Base-by-base conservation (phyloP, 2,329 filamentous ascomycete species). In the Tricladium varicosporioides region DNA sequence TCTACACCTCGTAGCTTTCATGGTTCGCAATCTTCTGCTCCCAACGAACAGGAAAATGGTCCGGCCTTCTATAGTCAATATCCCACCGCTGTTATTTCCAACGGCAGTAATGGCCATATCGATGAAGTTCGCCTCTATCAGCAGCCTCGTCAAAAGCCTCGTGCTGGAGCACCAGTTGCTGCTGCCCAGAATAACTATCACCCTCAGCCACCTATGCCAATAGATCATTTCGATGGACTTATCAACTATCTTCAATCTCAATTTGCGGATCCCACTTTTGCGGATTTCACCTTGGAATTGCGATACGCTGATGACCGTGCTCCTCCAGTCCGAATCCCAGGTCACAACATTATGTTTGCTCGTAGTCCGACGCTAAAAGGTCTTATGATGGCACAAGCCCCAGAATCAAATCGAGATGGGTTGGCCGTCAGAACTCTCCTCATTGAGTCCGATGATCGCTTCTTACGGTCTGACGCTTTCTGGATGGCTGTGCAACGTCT, bases 1-100 rank as follows among this genome's bases (percentile, higher is more conserved):
- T 77, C 79, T 1, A 84, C 82, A 1, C 80, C 82, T 3, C 82
- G 82, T 60, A 86, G 82, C 69, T 84, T 83, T 65, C 83, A 84
- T 54, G 83, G 79, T 36, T 86, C 84, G 2, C 83, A 85, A 59
- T 77, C 81, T 36, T 84, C 83, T 1, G 75, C 72, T 5, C 75
- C 72, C 14, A 78, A 78, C 42, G 78, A 80, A 11, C 74, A 72
- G 31, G 74, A 72, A 16, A 63, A 59, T 40, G 63, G 62, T 13
- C 60, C 60, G 22, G 48, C 62, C 32, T 67, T 69, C 55, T 68
- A 75, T 53, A 72, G 70, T 22, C 76, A 75, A 58, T 75, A 73
- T 43, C 66, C 72, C 50, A 65, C 73, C 27, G 72, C 69, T 22
- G 74, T 73, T 22, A 71, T 69, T 44, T 72, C 73, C n/a, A 80